Evolutionary conservation across 371 early-diverging fungal genomes (phyloP).

Genomic region (Saksenaea oblongispora): DNA sequence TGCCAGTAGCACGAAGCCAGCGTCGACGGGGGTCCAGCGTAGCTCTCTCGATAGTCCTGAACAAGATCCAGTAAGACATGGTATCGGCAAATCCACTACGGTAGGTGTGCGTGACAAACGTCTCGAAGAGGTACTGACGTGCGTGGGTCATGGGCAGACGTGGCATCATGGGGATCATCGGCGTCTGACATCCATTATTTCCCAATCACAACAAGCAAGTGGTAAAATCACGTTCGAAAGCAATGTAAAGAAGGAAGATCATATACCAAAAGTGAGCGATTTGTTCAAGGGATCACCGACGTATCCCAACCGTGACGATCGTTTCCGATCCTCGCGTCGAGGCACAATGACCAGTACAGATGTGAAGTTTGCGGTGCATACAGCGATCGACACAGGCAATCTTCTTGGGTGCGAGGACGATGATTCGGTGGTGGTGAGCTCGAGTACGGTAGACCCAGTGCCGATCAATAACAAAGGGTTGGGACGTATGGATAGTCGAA

Average conservation of each 20-base stretch:
- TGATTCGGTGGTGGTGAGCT: slow-evolving; percentile 52
- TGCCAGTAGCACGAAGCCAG: slow-evolving; percentile 9
- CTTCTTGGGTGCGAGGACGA: slow-evolving; percentile 52
- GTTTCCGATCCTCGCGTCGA: slow-evolving; percentile 29
- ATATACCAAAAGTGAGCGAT: slow-evolving; percentile 19
- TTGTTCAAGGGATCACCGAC: slow-evolving; percentile 42
- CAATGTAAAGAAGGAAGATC: slow-evolving; percentile 35
- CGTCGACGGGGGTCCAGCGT: slow-evolving; percentile 20
- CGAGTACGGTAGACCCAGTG: slow-evolving; percentile 66
- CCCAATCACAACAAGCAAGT: slow-evolving; percentile 41
- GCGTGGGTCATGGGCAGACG: slow-evolving; percentile 21
- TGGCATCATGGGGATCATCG: slow-evolving; percentile 47
- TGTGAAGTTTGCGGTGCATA: slow-evolving; percentile 21
- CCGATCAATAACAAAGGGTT: slow-evolving; percentile 46
- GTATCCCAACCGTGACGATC: slow-evolving; percentile 19
- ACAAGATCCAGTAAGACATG: slow-evolving; percentile 12
- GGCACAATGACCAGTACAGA: slow-evolving; percentile 42
- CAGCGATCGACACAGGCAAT: slow-evolving; percentile 13
- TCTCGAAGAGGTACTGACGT: neutral
- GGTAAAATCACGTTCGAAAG: slow-evolving; percentile 38
- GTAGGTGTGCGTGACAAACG: slow-evolving; percentile 20
- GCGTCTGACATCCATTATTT: slow-evolving; percentile 34
- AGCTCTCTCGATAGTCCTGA: slow-evolving; percentile 39
- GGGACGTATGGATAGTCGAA: slow-evolving; percentile 23
- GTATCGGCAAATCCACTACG: slow-evolving; percentile 23